phyloP scores from a whole-genome alignment of 352 stramenopile genomes.

The Phytophthora idaei region DNA sequence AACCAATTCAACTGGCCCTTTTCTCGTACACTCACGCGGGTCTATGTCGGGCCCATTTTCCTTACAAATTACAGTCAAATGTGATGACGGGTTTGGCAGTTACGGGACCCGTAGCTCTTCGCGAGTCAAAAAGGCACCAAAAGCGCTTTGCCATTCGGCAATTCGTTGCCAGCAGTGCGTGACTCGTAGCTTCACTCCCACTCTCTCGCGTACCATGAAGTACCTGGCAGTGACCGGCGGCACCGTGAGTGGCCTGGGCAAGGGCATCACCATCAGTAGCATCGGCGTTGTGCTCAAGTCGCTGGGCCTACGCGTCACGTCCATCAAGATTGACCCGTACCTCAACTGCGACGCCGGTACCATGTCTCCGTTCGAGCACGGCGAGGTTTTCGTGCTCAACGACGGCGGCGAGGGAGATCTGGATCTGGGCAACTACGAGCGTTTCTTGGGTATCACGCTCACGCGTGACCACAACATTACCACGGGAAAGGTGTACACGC shows the following conservation, averaged over 20 bases:
- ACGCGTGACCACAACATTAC: slow-evolving; percentile 99
- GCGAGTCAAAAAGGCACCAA: slow-evolving; percentile 16
- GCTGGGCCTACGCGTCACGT: slow-evolving; percentile 94
- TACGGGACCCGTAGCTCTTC: slow-evolving; percentile 30
- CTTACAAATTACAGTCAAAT: slow-evolving; percentile 15
- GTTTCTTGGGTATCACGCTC: slow-evolving; percentile 96
- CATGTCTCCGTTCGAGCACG: slow-evolving; percentile 97
- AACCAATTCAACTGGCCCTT: slow-evolving; percentile 29
- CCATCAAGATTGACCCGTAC: slow-evolving; percentile 99
- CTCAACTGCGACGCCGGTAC: slow-evolving; percentile 99
- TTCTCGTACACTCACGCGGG: slow-evolving; percentile 4
- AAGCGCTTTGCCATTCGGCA: slow-evolving; percentile 21
- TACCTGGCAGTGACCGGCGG: slow-evolving; percentile 98
- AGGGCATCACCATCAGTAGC: slow-evolving; percentile 98
- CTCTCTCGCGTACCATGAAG: slow-evolving; percentile 83
- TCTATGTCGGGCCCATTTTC: slow-evolving; percentile 18
- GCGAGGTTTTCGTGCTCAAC: slow-evolving; percentile 97
- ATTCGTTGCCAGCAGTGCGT: slow-evolving; percentile 26
- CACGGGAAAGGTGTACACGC: slow-evolving; percentile 98
- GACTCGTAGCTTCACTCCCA: slow-evolving; percentile 1
- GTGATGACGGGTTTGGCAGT: neutral
- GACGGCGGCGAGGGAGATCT: slow-evolving; percentile 97
- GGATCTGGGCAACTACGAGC: slow-evolving; percentile 99
- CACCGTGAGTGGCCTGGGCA: slow-evolving; percentile 98
- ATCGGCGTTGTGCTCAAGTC: slow-evolving; percentile 98